These are phyloP conservation scores for Cladophialophora bantiana DNA, from an alignment of 2,329 filamentous ascomycete genomes.

Conservation along the genomic window DNA sequence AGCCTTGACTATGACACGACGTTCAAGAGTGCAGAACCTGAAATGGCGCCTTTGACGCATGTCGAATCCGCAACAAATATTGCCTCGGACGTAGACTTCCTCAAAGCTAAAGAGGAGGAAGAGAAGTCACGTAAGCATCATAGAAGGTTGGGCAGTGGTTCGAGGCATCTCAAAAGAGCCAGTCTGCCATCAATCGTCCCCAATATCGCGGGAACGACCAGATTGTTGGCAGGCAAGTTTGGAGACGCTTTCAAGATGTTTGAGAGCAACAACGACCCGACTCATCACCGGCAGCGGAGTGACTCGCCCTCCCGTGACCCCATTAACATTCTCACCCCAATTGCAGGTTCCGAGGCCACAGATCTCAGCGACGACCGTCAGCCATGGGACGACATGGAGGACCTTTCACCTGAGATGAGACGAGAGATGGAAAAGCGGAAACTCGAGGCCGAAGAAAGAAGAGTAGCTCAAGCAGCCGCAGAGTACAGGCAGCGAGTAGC, in stretches of 20 bases:
- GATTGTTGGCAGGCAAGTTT: slow-evolving; percentile 84
- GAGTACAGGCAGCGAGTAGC: slow-evolving; percentile 82
- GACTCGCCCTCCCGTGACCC: slow-evolving; percentile 54
- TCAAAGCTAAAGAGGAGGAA: slow-evolving; percentile 75
- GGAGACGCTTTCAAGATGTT: slow-evolving; percentile 94
- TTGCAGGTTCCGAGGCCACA: slow-evolving; percentile 77
- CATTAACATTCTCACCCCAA: slow-evolving; percentile 66
- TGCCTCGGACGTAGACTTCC: slow-evolving; percentile 80
- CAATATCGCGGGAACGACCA: slow-evolving; percentile 76
- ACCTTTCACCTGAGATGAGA: slow-evolving; percentile 83
- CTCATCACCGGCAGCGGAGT: slow-evolving; percentile 46
- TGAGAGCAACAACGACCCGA: slow-evolving; percentile 61
- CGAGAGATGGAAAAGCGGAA: slow-evolving; percentile 85
- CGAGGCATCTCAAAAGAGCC: slow-evolving; percentile 69
- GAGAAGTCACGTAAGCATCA: slow-evolving; percentile 66
- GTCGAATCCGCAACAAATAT: slow-evolving; percentile 70
- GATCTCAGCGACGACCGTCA: slow-evolving; percentile 72
- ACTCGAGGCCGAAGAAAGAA: slow-evolving; percentile 84
- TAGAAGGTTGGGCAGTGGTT: slow-evolving; percentile 62
- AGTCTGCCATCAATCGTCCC: slow-evolving; percentile 68
- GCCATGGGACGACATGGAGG: slow-evolving; percentile 69
- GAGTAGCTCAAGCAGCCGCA: slow-evolving; percentile 85
- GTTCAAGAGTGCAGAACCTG: slow-evolving; percentile 34
- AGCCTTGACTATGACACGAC: slow-evolving; percentile 33
- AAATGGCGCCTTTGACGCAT: slow-evolving; percentile 40